Evolutionary conservation across 345 rosid species (phyloP).

Genomic region (Brassica nigra): DNA sequence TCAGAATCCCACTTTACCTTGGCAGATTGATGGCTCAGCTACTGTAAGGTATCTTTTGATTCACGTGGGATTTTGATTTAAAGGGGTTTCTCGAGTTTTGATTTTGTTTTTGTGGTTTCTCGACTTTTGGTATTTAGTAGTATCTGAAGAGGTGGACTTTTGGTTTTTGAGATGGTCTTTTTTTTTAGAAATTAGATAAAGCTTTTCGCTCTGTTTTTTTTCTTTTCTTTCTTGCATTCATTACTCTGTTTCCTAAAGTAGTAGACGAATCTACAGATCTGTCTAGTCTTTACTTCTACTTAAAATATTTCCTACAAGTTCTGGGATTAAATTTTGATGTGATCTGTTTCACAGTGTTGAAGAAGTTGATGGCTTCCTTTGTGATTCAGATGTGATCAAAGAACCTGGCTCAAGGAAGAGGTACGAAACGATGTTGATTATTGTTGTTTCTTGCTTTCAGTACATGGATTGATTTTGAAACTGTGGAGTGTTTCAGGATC

Average conservation of each 20-base stretch:
- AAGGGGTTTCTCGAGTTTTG: background rate
- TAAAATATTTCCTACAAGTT: too few species aligned
- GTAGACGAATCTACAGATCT: background rate
- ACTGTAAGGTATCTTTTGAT: constrained; percentile 52
- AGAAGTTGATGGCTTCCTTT: constrained; percentile 67
- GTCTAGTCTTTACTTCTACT: background rate
- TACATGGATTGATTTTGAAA: background rate
- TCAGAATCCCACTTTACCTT: constrained; percentile 45
- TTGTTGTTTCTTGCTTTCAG: background rate
- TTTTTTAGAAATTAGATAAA: background rate
- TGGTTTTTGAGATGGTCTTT: background rate
- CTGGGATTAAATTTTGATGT: background rate
- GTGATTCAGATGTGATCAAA: constrained; percentile 69
- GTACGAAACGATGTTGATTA: too few species aligned
- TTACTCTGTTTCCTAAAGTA: constrained; percentile 2
- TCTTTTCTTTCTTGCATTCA: background rate
- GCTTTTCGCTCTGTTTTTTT: background rate
- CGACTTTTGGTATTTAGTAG: background rate
- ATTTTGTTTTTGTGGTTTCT: background rate
- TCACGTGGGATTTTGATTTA: background rate
- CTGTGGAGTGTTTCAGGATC: constrained; percentile 40
- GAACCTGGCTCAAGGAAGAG: constrained; percentile 79
- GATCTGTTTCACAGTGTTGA: constrained; percentile 55
- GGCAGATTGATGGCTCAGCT: constrained; percentile 65
- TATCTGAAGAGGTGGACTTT: background rate